These are phyloP conservation scores for Thielaviopsis punctulata DNA, from an alignment of 2,329 filamentous ascomycete genomes.

Conservation along the genomic window DNA sequence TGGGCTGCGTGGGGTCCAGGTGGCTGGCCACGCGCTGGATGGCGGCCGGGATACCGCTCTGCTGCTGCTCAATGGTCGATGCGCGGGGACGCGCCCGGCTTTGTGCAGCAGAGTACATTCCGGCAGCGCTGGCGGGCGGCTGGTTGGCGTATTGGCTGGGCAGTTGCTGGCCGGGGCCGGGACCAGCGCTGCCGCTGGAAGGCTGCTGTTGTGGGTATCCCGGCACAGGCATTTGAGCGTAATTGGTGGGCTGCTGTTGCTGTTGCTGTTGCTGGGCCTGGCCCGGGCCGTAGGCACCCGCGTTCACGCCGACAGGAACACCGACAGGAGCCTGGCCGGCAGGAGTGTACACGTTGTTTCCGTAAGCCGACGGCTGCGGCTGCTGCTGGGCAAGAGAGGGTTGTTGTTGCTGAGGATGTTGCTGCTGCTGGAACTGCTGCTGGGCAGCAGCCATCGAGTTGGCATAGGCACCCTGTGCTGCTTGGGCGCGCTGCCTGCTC, in stretches of 20 bases:
- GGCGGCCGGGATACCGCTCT: slow-evolving; percentile 77
- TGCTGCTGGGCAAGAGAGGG: slow-evolving; percentile 16
- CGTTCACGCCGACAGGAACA: slow-evolving; percentile 2
- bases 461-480: slow-evolving; percentile 47
- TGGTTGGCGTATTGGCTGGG: slow-evolving; percentile 41
- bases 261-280: slow-evolving; percentile 52
- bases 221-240: slow-evolving; percentile 55
- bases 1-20: slow-evolving; percentile 84
- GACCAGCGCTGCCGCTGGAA: slow-evolving; percentile 15
- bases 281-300: slow-evolving; percentile 16
- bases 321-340: slow-evolving; percentile 18
- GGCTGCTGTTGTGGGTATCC: slow-evolving; percentile 6
- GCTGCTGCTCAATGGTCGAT: slow-evolving; percentile 90
- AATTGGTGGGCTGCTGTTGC: slow-evolving; percentile 53
- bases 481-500: slow-evolving; percentile 74
- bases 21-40: slow-evolving; percentile 93
- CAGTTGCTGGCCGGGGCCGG: slow-evolving; percentile 38
- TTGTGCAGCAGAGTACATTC: slow-evolving; percentile 22
- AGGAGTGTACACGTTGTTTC: slow-evolving; percentile 50
- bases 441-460: slow-evolving; percentile 37
- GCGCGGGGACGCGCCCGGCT: slow-evolving; percentile 69
- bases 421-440: slow-evolving; percentile 11
- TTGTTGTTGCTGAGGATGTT: slow-evolving; percentile 3
- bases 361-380: slow-evolving; percentile 7
- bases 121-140: slow-evolving; percentile 22